phyloP scores from a whole-genome alignment of 306 rosid species.

The Prunus kanzakura region DNA sequence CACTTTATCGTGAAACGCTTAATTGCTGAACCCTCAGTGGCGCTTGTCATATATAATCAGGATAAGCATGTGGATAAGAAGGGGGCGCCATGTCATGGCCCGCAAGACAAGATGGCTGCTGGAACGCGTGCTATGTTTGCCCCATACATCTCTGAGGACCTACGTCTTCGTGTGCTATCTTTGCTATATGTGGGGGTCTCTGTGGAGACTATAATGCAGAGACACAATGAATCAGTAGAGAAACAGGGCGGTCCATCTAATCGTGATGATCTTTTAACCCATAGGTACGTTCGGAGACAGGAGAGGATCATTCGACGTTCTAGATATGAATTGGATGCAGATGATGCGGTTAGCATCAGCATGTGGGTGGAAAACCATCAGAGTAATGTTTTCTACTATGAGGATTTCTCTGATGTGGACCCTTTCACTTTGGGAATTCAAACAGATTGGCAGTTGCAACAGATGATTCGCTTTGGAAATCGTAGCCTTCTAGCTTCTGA shows the following conservation, averaged over 20 bases:
- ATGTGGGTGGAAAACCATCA: conserved; percentile 88
- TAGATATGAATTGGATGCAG: conserved; percentile 67
- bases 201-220: conserved; percentile 94
- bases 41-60: conserved; percentile 70
- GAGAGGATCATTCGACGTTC: conserved; percentile 87
- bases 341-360: conserved; percentile 68
- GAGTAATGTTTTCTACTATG: conserved; percentile 63
- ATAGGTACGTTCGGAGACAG: conserved; percentile 76
- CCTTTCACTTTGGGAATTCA: conserved; percentile 85
- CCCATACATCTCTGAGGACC: conserved; percentile 89
- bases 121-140: conserved; percentile 91
- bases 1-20: conserved; percentile 90
- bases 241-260: conserved; percentile 88
- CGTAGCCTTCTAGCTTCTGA: conserved; percentile 74
- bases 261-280: conserved; percentile 92
- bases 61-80: conserved; percentile 86
- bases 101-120: conserved; percentile 79
- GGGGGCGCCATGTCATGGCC: conserved; percentile 92
- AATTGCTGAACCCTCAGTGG: conserved; percentile 83
- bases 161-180: conserved; percentile 75
- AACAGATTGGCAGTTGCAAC: conserved; percentile 96
- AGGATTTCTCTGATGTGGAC: conserved; percentile 74
- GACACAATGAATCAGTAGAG: conserved; percentile 83
- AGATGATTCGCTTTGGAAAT: conserved; percentile 87
- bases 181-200: conserved; percentile 83